Conservation (phyloP, 148 eudicot species). For the Arbutus unedo region DNA sequence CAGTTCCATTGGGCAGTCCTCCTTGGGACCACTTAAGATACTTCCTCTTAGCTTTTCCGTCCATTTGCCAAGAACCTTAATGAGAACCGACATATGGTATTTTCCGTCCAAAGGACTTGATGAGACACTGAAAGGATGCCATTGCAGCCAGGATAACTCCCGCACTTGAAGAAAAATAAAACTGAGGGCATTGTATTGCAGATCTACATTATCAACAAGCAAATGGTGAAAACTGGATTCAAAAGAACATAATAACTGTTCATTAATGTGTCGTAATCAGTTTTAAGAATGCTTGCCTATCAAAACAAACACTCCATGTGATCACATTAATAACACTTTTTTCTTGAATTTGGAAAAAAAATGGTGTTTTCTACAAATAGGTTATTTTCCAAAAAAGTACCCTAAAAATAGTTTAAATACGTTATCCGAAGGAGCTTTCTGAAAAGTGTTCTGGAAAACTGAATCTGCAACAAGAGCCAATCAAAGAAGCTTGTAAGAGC, state of each 20-base stretch:
- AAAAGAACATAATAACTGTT: not conserved
- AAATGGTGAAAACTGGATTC: not conserved
- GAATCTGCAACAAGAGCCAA: not conserved
- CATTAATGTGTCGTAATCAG: no score
- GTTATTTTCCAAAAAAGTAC: not conserved
- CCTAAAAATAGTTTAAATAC: no score
- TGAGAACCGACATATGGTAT: constrained; percentile 57
- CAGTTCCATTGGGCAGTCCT: constrained; percentile 26
- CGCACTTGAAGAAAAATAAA: constrained; percentile 78
- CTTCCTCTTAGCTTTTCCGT: constrained; percentile 45
- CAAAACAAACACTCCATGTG: no score
- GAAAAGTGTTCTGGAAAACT: not conserved
- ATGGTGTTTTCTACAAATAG: no score
- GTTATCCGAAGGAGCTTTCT: no score
- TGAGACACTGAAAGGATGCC: constrained; percentile 93
- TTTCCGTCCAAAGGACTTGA: constrained; percentile 78
- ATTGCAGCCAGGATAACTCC: constrained; percentile 70
- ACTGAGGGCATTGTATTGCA: constrained; percentile 76
- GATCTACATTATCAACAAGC: constrained; percentile 39
- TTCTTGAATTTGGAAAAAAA: no score
- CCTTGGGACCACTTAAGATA: constrained; percentile 34
- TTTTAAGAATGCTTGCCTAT: no score
- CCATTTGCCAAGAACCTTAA: constrained; percentile 73
- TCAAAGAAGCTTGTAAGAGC: not conserved
- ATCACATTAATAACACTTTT: no score